Base-by-base conservation (phyloP, 2,329 filamentous ascomycete species). In the Orbilia oligospora region DNA sequence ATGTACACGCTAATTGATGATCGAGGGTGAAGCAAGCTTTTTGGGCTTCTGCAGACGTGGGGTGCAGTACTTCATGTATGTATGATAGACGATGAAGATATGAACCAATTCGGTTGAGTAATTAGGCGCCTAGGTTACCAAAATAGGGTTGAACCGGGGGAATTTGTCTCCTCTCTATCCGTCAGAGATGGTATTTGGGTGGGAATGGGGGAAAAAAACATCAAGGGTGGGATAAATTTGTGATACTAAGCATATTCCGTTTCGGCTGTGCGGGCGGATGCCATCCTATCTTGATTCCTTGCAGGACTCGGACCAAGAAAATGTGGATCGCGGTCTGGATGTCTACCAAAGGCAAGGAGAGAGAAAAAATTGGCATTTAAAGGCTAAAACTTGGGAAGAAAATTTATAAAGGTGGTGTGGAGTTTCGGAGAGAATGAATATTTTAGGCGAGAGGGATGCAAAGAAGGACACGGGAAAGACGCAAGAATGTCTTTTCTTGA, bases 401-500 rank as follows among this genome's bases (percentile, higher is more conserved):
- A 51, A 24, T 2, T 24, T 10, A 22, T 12, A n/a, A 51, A 24
- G 48, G 46, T 65, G 69, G 58, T 72, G 67, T 64, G 63, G 71
- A 22, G 63, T 44, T 55, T 48, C 64, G 71, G 53, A 75, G 53
- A 69, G 44, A 49, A 68, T 63, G 49, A 51, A 51, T 68, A 56
- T 58, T 63, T 75, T 68, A 68, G 56, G 70, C 70, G 70, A 73
- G 61, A 48, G 61, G 51, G 49, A 22, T 49, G 70, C 61, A 73
- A 41, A 68, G 61, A 55, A 56, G 61, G 55, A 33, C 24, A 68
- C 64, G 71, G 71, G 71, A 75, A 72, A 75, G 71, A 75, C 71
- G 71, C 64, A 75, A 75, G 71, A 75, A 75, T 68, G 64, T 75
- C 71, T 55, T 66, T 53, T 73, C 58, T 38, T 66, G 61, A 55